Percentiles rank a stretch among this genome's conserved stretches.
phyloP scores from a whole-genome alignment of 495 filamentous ascomycete species.

The Cairneyella variabilis region DNA sequence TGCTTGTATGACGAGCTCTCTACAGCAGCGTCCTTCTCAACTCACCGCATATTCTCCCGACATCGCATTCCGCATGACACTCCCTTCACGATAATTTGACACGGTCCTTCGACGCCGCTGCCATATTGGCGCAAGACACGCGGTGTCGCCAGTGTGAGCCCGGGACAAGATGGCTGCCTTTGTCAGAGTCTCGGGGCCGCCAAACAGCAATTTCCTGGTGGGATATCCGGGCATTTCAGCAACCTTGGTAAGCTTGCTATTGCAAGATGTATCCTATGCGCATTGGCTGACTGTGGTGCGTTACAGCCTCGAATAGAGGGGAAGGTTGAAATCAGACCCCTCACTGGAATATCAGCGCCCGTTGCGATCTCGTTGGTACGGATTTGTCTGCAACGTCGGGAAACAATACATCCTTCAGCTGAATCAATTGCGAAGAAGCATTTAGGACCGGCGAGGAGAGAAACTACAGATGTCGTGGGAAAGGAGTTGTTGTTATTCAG shows the following conservation, averaged over 20 bases:
- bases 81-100: constrained; percentile 1
- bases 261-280: constrained; percentile 19
- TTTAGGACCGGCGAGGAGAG: constrained; percentile 86
- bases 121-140: constrained; percentile 25
- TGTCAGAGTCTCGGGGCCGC: constrained; percentile 94
- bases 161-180: constrained; percentile 64
- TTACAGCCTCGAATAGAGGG: constrained; percentile 88
- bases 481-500: constrained; percentile 92
- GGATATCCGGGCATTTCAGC: constrained; percentile 98
- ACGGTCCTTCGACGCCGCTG: constrained; percentile 16
- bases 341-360: constrained; percentile 75
- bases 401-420: constrained; percentile 94
- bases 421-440: constrained; percentile 91
- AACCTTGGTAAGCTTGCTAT: constrained; percentile 69
- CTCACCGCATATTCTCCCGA: background rate
- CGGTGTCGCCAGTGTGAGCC: constrained; percentile 25
- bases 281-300: constrained; percentile 11
- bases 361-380: constrained; percentile 91
- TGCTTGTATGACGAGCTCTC: constrained; percentile 22
- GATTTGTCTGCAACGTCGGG: constrained; percentile 86
- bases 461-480: constrained; percentile 87
- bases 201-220: constrained; percentile 94
- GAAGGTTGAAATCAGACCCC: constrained; percentile 94
- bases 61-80: constrained; percentile 12
- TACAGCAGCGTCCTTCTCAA: background rate